Base-by-base conservation (phyloP, 495 filamentous ascomycete species). In the Hapsidospora chrysogenum region DNA sequence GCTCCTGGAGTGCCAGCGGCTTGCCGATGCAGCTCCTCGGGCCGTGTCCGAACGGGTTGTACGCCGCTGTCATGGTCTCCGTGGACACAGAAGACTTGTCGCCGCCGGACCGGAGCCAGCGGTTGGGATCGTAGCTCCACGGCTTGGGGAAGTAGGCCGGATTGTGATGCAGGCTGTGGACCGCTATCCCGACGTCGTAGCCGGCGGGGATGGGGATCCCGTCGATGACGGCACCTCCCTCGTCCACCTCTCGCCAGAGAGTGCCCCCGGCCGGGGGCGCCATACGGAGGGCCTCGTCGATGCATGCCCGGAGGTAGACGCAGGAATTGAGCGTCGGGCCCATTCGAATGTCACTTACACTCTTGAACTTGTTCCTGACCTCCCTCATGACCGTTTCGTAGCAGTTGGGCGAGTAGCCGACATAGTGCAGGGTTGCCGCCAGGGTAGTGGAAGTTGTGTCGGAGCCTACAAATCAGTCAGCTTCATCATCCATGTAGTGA, bases 281-380 rank as follows among this genome's bases (percentile, higher is more conserved):
- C 35, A 78, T 49, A 17, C 76, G 63, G 47, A 79, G 49, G 3
- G 65, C 42, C 41, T 80, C 76, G 38, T 77, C 70, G 37, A 78
- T 65, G 45, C 63, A 56, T 5, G 57, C 58, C 14, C 52, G 55
- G 4, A 54, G 48, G 37, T 67, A 62, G 46, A 60, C 57, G 17
- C 67, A 49, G 2, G 65, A 60, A 13, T 59, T 50, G 0, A 77
- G 55, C 27, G 63, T 66, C 4, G 46, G 53, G 2, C 43, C 45
- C 9, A 13, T 14, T 4, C 17, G 22, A 33, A 72, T 64, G 1
- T 58, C 51, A 13, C 57, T 51, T 18, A 47, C 42, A 25, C 44
- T 52, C 8, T 28, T 8, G 36, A 68, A 70, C 0, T 48, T 47
- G 22, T 35, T 35, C 5, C 56, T 51, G 17, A 70, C 43, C 38